phyloP scores from a whole-genome alignment of 768 basidiomycete species.

The Tylopilus vinaceipallidus region DNA sequence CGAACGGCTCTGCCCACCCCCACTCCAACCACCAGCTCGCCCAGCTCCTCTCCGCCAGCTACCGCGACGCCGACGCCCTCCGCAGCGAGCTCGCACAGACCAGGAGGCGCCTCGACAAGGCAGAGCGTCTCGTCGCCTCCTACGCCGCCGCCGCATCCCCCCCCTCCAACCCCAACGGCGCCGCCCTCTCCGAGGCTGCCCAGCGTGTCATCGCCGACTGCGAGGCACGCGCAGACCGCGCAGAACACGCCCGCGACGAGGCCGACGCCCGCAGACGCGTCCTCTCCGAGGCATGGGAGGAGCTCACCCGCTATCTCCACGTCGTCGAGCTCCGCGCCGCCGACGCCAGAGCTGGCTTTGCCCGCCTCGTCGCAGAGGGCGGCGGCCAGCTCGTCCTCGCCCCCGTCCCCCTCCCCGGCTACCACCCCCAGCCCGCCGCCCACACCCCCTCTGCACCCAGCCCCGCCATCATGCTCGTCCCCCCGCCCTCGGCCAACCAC shows the following conservation, averaged over 20 bases:
- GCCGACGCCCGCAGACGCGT: conserved; percentile 45
- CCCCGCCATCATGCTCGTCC: conserved; percentile 30
- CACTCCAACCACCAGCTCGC: conserved; percentile 55
- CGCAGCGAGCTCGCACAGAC: conserved; percentile 44
- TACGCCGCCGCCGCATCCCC: conserved; percentile 24
- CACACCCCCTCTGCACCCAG: conserved; percentile 22
- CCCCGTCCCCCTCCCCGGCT: conserved; percentile 31
- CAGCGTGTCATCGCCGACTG: conserved; percentile 41
- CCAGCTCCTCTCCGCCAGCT: conserved; percentile 50
- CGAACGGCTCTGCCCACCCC: conserved; percentile 14
- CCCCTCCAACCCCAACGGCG: conserved; percentile 14
- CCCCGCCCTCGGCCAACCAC: conserved; percentile 16
- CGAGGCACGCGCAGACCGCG: conserved; percentile 48
- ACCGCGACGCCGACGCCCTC: conserved; percentile 51
- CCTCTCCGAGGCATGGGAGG: conserved; percentile 48
- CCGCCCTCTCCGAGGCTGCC: conserved; percentile 30
- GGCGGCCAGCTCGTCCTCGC: conserved; percentile 43
- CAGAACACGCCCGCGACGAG: conserved; percentile 56
- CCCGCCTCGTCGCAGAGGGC: conserved; percentile 43
- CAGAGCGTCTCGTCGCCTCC: conserved; percentile 43
- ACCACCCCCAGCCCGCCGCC: background rate
- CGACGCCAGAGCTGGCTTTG: conserved; percentile 50
- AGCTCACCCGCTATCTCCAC: conserved; percentile 48
- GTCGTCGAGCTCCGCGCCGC: conserved; percentile 43
- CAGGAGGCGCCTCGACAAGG: conserved; percentile 50